phyloP scores from a whole-genome alignment of 2,329 filamentous ascomycete genomes.

The Hymenoscyphus linearis region DNA sequence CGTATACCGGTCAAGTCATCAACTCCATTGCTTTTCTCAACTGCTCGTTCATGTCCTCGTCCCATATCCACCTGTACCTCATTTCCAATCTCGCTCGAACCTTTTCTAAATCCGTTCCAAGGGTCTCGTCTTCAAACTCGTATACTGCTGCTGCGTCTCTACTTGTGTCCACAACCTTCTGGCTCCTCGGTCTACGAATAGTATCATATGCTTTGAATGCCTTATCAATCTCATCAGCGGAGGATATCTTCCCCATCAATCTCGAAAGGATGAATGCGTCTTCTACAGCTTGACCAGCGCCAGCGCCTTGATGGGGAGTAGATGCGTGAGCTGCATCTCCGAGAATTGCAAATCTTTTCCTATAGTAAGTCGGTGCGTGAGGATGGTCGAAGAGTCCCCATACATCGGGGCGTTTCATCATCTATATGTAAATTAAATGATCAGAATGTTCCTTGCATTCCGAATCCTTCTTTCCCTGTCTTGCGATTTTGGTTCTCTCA shows the following conservation, averaged over 20 bases:
- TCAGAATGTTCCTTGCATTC: constrained; percentile 2
- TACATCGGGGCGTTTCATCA: constrained; percentile 42
- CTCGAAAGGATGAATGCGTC: constrained; percentile 42
- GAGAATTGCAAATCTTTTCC: constrained; percentile 42
- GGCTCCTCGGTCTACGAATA: constrained; percentile 36
- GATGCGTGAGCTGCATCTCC: constrained; percentile 61
- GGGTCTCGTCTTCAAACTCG: constrained; percentile 38
- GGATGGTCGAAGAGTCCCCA: constrained; percentile 45
- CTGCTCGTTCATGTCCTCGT: constrained; percentile 32
- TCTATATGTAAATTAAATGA: constrained; percentile 21
- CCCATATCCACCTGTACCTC: constrained; percentile 36
- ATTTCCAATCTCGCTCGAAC: constrained; percentile 34
- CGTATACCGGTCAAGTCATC: constrained; percentile 19
- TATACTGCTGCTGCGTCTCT: constrained; percentile 34
- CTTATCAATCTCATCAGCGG: constrained; percentile 33
- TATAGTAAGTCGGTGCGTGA: constrained; percentile 38
- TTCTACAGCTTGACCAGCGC: constrained; percentile 53
- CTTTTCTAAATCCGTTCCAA: constrained; percentile 33
- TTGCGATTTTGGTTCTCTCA: not conserved
- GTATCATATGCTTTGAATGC: constrained; percentile 49
- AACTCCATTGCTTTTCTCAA: constrained; percentile 36
- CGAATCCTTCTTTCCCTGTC: not conserved
- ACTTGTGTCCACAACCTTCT: constrained; percentile 30
- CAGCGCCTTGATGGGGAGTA: constrained; percentile 55
- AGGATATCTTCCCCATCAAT: constrained; percentile 40